phyloP scores from a whole-genome alignment of 1,284 basidiomycete species.

The Macrocybe sp. region DNA sequence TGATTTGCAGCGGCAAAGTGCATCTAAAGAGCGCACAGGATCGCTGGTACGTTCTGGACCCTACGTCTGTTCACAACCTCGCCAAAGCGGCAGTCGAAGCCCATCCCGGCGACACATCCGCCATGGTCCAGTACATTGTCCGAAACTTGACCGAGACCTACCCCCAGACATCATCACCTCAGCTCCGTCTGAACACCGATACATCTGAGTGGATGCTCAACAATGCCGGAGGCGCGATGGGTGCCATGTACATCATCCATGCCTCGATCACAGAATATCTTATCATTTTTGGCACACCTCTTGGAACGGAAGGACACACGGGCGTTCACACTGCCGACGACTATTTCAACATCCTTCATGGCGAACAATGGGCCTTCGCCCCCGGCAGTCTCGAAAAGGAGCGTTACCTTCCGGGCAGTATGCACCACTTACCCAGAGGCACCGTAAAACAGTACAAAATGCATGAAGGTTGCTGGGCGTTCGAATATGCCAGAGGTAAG shows the following conservation, averaged over 20 bases:
- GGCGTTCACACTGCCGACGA: conserved; percentile 95
- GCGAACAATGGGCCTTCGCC: conserved; percentile 88
- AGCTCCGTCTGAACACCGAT: conserved; percentile 59
- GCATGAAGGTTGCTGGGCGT: conserved; percentile 91
- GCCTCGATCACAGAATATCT: conserved; percentile 92
- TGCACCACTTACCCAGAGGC: conserved; percentile 82
- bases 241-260: conserved; percentile 96
- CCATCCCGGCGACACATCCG: conserved; percentile 55
- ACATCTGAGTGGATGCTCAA: conserved; percentile 91
- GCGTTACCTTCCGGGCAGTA: conserved; percentile 77
- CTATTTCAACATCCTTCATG: conserved; percentile 94
- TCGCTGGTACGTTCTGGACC: conserved; percentile 71
- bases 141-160: conserved; percentile 69
- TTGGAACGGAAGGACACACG: conserved; percentile 95
- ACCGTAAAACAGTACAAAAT: conserved; percentile 96
- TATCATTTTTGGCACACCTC: conserved; percentile 92
- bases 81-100: conserved; percentile 66
- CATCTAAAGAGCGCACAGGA: conserved; percentile 25
- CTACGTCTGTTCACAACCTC: conserved; percentile 58
- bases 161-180: conserved; percentile 29
- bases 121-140: conserved; percentile 76
- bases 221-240: conserved; percentile 99
- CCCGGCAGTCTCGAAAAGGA: conserved; percentile 83
- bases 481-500: conserved; percentile 91
- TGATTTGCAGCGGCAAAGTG: background rate